phyloP scores from a whole-genome alignment of 257 asterid species.

The Petunia secreta region DNA sequence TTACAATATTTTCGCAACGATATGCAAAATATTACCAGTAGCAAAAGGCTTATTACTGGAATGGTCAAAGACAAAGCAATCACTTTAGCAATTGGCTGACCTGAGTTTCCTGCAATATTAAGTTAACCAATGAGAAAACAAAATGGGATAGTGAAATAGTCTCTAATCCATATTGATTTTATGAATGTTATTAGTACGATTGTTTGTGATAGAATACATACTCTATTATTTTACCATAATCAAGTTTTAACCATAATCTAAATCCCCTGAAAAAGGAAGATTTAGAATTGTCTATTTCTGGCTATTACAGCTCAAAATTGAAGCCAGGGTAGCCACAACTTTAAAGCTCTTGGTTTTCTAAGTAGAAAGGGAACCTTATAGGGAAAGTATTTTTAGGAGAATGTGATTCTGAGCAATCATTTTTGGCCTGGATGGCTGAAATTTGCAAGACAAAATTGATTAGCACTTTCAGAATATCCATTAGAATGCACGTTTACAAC shows the following conservation, averaged over 20 bases:
- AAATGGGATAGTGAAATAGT: too few species aligned
- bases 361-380: constrained; percentile 49
- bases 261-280: constrained; percentile 58
- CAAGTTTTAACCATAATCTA: not conserved
- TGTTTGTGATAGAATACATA: not conserved
- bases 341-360: constrained; percentile 33
- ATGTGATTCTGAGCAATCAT: constrained; percentile 35
- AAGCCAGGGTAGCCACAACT: constrained; percentile 64
- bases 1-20: too few species aligned
- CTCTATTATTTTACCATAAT: too few species aligned
- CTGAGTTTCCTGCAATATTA: too few species aligned
- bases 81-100: too few species aligned
- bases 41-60: too few species aligned
- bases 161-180: too few species aligned
- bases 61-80: too few species aligned
- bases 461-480: constrained; percentile 43
- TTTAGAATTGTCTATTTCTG: constrained; percentile 30
- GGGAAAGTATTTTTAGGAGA: constrained; percentile 26
- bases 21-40: too few species aligned
- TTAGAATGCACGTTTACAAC: constrained; percentile 6
- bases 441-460: constrained; percentile 30
- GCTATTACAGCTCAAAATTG: constrained; percentile 34
- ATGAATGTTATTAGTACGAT: too few species aligned
- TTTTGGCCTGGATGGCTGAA: constrained; percentile 35
- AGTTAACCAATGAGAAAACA: too few species aligned